A percentile compares a stretch with the other conserved stretches of the same genome.
Conservation (phyloP, 192 early-diverging fungal genomes). For the Podochytrium sp. region DNA sequence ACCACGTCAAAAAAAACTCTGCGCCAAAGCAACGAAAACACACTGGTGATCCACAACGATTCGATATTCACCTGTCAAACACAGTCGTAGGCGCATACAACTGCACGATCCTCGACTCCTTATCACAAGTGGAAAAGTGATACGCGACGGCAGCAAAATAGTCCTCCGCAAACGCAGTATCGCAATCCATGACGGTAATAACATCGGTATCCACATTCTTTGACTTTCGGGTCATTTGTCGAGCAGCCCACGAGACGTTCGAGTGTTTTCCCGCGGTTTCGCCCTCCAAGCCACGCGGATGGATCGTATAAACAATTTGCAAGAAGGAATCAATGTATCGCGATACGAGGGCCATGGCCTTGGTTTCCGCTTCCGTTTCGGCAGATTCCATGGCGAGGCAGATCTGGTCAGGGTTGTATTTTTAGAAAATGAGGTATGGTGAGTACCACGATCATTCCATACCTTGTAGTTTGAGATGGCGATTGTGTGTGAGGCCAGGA, state of each 20-base stretch:
- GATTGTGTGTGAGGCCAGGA: conserved; percentile 53
- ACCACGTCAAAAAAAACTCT: not conserved
- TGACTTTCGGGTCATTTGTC: conserved; percentile 37
- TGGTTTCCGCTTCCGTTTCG: conserved; percentile 52
- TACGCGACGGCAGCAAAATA: conserved; percentile 54
- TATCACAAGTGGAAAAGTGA: conserved; percentile 26
- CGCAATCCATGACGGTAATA: conserved; percentile 73
- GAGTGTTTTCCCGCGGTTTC: conserved; percentile 68
- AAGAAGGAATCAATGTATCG: conserved; percentile 61
- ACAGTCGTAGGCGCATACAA: conserved; percentile 47
- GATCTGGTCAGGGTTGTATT: conserved; percentile 27
- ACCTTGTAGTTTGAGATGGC: conserved; percentile 55
- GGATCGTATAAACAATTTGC: conserved; percentile 67
- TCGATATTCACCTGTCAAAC: conserved; percentile 44
- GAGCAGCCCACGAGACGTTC: conserved; percentile 68
- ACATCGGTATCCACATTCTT: conserved; percentile 44
- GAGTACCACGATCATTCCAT: no score
- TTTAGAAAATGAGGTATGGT: not conserved
- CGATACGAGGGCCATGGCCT: conserved; percentile 54
- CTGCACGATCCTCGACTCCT: conserved; percentile 30
- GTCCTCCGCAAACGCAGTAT: conserved; percentile 69
- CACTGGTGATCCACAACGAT: no score
- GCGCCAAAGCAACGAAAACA: no score
- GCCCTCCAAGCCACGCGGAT: conserved; percentile 60
- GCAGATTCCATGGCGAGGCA: conserved; percentile 73